Evolutionary conservation across 257 asterid genomes (phyloP), one percentile per base, ranked within the genome.

Genomic region (Ajuga chamaepitys): DNA sequence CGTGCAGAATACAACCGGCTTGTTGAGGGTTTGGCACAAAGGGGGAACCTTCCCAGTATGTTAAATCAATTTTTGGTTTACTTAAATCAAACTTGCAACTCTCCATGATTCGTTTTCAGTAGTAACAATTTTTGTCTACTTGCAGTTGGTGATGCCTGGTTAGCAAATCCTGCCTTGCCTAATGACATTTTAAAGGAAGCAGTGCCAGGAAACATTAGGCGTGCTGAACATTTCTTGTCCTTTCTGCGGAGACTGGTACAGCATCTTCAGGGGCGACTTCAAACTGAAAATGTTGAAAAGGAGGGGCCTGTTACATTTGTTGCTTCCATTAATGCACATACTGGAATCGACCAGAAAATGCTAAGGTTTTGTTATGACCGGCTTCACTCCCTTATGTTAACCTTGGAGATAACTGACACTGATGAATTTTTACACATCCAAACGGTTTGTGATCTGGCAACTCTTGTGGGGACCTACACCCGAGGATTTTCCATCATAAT

Each of bases 281-380:
- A 84, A 48, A 81, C 99, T 8, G 99, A 94, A 45, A 88, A 79
- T 68, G 95, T 94, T 68, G 99, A 94, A 79, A 94, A 94, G 71
- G 99, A 89, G 86, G 97, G 96, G 3, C 96, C 95, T 24, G 95
- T 94, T 70, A 70, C 95, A 25, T 94, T 90, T 86, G 99, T 90
- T 76, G 95, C 95, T 67, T 86, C 96, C 16, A 76, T 94, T 70
- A 82, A 82, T 75, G 46, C 96, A 22, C 97, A 88, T 75, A 96
- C 81, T 75, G 99, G 96, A 73, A 94, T 94, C 8, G 96, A 94
- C 76, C 96, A 91, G 80, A 94, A 90, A 81, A 90, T 88, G 93
- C 79, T 94, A 32, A 80, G 55, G 71, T 90, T 94, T 63, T 94
- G 95, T 77, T 94, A 94, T 67, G 99, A 94, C 72, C 81, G 99